These are phyloP conservation scores for Ehretia macrophylla DNA, from an alignment of 257 asterid genomes.

Conservation along the genomic window DNA sequence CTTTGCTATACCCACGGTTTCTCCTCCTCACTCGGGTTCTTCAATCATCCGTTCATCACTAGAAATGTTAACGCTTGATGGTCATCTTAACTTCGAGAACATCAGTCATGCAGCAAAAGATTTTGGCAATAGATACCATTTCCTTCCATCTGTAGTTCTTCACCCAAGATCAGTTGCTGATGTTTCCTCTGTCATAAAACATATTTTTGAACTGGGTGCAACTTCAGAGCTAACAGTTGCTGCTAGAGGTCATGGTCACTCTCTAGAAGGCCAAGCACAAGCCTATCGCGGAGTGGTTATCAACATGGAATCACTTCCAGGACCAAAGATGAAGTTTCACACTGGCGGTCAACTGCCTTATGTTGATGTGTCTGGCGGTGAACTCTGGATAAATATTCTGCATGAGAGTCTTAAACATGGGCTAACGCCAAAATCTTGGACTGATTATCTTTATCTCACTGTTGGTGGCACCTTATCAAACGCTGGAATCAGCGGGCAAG, in stretches of 20 bases:
- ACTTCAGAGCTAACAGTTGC: constrained; percentile 57
- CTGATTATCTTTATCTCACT: constrained; percentile 86
- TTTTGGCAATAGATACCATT: constrained; percentile 62
- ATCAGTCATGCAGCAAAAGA: constrained; percentile 57
- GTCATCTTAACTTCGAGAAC: constrained; percentile 44
- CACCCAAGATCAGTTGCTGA: constrained; percentile 74
- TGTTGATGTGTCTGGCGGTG: constrained; percentile 87
- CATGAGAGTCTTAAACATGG: constrained; percentile 72
- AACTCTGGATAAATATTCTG: constrained; percentile 80
- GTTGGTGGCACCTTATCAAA: constrained; percentile 94
- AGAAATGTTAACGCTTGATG: constrained; percentile 42
- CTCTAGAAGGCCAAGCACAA: constrained; percentile 83
- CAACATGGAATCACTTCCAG: constrained; percentile 58
- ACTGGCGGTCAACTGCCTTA: constrained; percentile 36
- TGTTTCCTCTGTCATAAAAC: constrained; percentile 47
- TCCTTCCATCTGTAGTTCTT: constrained; percentile 59
- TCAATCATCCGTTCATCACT: constrained; percentile 33
- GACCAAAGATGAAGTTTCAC: constrained; percentile 42
- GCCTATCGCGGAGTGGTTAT: constrained; percentile 63
- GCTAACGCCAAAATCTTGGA: constrained; percentile 88
- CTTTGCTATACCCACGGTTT: constrained; percentile 20
- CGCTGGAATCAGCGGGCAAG: constrained; percentile 96
- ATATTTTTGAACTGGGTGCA: constrained; percentile 39
- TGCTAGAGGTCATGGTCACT: constrained; percentile 88
- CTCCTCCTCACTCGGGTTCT: constrained; percentile 22